Percentiles rank a stretch among this genome's conserved stretches.
Evolutionary conservation across 2,329 filamentous ascomycete species (phyloP).

Genomic region (Didymella segeticola): DNA sequence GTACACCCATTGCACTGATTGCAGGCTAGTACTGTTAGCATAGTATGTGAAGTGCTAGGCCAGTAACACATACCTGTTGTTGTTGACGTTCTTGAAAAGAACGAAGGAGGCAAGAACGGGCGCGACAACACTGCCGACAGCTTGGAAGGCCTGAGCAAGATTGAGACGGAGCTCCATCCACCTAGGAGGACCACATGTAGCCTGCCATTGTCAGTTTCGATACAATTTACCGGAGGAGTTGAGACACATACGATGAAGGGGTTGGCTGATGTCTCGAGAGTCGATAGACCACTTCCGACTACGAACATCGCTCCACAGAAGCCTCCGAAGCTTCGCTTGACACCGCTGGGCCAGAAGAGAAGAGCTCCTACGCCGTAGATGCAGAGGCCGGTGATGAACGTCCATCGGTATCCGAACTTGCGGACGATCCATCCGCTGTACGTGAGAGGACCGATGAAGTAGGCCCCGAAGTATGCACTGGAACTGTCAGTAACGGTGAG

Average conservation of each 20-base stretch:
- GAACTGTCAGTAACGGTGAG: background rate
- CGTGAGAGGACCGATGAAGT: constrained; percentile 71
- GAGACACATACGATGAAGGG: constrained; percentile 37
- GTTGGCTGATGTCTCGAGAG: constrained; percentile 65
- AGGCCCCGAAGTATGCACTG: constrained; percentile 71
- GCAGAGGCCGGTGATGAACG: constrained; percentile 64
- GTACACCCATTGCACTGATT: constrained; percentile 59
- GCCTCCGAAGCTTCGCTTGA: constrained; percentile 64
- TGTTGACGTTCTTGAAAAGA: constrained; percentile 59
- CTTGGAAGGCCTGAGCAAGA: constrained; percentile 66
- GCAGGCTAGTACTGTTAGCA: constrained; percentile 50
- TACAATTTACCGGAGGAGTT: background rate
- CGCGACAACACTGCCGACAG: constrained; percentile 63
- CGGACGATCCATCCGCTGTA: constrained; percentile 66
- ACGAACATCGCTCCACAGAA: constrained; percentile 68
- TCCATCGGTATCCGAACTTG: constrained; percentile 65
- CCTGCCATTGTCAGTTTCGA: constrained; percentile 15
- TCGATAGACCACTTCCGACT: constrained; percentile 64
- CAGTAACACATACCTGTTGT: too few species aligned
- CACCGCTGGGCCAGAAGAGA: constrained; percentile 69
- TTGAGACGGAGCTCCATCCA: constrained; percentile 66
- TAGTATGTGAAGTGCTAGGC: too few species aligned
- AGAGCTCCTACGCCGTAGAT: constrained; percentile 66
- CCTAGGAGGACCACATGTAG: constrained; percentile 64
- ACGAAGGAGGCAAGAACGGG: constrained; percentile 65